A percentile compares a stretch with the other conserved stretches of the same genome.
These are phyloP conservation scores for Daldinia eschscholtzii DNA, from an alignment of 2,329 filamentous ascomycete species.

Conservation along the genomic window DNA sequence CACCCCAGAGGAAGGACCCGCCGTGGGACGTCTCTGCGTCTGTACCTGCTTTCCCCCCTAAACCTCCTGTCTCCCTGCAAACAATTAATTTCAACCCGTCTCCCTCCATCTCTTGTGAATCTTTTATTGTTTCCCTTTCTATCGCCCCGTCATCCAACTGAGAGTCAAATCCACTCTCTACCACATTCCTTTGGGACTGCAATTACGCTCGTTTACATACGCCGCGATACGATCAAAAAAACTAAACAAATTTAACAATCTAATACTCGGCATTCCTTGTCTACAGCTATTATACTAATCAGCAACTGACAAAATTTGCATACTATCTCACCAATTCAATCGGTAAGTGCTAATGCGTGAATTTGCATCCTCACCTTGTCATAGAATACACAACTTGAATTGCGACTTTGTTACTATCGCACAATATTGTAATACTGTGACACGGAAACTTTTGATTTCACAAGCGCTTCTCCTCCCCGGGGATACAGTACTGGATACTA, in stretches of 20 bases:
- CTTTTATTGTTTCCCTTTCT: slow-evolving; percentile 45
- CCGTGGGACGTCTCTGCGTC: slow-evolving; percentile 8
- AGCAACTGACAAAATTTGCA: slow-evolving; percentile 1
- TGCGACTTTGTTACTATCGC: neutral
- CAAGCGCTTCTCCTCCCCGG: neutral
- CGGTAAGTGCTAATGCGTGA: slow-evolving; percentile 34
- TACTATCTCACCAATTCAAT: slow-evolving; percentile 21
- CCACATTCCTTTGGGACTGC: slow-evolving; percentile 66
- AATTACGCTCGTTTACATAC: slow-evolving; percentile 45
- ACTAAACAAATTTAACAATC: slow-evolving; percentile 31
- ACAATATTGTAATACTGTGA: slow-evolving; percentile 3
- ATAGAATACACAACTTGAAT: slow-evolving; percentile 18
- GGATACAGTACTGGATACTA: neutral
- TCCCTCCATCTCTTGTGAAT: slow-evolving; percentile 39
- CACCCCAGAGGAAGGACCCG: slow-evolving; percentile 34
- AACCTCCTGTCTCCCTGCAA: slow-evolving; percentile 38
- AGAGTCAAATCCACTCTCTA: slow-evolving; percentile 64
- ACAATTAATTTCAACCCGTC: slow-evolving; percentile 41
- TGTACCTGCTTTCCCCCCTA: slow-evolving; percentile 28
- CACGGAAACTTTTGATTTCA: slow-evolving; percentile 4
- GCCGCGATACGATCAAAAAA: slow-evolving; percentile 31
- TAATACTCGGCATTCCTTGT: slow-evolving; percentile 36
- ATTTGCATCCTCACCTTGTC: slow-evolving; percentile 19
- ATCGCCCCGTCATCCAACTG: slow-evolving; percentile 61
- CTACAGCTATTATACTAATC: slow-evolving; percentile 25